Evolutionary conservation across 768 basidiomycete species (phyloP).

Genomic region (Mycena haematopus): DNA sequence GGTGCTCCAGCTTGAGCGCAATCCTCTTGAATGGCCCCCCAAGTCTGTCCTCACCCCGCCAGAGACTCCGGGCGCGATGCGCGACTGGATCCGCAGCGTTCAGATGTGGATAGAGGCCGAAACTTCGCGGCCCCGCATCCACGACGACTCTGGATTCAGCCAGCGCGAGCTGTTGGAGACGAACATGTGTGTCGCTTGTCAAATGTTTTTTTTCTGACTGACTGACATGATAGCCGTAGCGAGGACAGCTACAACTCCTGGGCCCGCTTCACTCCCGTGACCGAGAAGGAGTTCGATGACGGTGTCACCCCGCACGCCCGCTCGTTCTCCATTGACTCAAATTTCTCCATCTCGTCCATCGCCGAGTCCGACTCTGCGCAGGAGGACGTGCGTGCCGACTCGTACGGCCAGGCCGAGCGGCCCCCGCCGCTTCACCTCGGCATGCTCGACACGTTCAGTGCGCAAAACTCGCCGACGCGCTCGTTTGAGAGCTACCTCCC

Average conservation of each 20-base stretch:
- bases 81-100: conserved; percentile 73
- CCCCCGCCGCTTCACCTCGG: conserved; percentile 59
- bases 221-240: conserved; percentile 32
- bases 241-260: conserved; percentile 53
- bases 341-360: conserved; percentile 56
- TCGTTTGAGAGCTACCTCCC: conserved; percentile 63
- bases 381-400: conserved; percentile 32
- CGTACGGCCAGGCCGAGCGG: conserved; percentile 41
- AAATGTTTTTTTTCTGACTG: conserved; percentile 17
- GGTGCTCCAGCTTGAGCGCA: conserved; percentile 86
- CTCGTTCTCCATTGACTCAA: conserved; percentile 68
- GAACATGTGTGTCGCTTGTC: conserved; percentile 39
- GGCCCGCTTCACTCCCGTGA: conserved; percentile 42
- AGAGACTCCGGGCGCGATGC: conserved; percentile 59
- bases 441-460: conserved; percentile 47
- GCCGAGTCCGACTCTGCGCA: conserved; percentile 43
- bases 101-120: conserved; percentile 79
- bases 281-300: conserved; percentile 42
- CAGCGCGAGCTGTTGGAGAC: conserved; percentile 54
- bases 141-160: conserved; percentile 57
- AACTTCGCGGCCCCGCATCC: conserved; percentile 41
- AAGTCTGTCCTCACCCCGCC: conserved; percentile 55
- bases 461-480: conserved; percentile 51
- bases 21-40: conserved; percentile 95
- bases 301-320: conserved; percentile 59